Evolutionary conservation across 78 protist species (phyloP).

Genomic region (Speleostelium caveatum): DNA sequence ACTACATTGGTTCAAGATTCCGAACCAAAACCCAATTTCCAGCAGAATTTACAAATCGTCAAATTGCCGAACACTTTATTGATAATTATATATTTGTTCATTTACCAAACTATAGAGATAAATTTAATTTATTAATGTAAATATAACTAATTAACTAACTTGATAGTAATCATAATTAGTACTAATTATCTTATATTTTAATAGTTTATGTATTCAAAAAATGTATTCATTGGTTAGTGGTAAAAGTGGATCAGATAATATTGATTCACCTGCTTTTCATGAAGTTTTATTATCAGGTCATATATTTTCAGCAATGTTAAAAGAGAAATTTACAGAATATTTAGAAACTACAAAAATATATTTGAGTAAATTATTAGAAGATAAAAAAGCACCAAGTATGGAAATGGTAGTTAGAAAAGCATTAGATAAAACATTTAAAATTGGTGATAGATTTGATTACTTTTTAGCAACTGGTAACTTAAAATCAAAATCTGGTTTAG

Average conservation of each 20-base stretch:
- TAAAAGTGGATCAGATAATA: slow-evolving; percentile 77
- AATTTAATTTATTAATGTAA: slow-evolving; percentile 89
- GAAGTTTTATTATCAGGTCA: slow-evolving; percentile 93
- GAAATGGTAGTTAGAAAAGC: slow-evolving; percentile 21
- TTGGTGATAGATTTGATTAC: slow-evolving; percentile 70
- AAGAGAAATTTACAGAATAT: slow-evolving; percentile 71
- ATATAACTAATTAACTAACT: slow-evolving; percentile 7
- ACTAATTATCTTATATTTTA: neutral
- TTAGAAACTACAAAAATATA: slow-evolving; percentile 12
- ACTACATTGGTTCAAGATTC: slow-evolving; percentile 84
- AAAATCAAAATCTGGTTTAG: slow-evolving; percentile 88
- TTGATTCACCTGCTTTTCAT: slow-evolving; percentile 91
- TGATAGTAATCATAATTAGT: neutral
- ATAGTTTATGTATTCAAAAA: slow-evolving; percentile 74
- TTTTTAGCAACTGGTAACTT: slow-evolving; percentile 96
- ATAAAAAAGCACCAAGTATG: neutral
- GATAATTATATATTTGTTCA: slow-evolving; percentile 87
- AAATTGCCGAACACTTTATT: slow-evolving; percentile 83
- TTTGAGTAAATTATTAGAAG: neutral
- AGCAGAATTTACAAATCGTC: slow-evolving; percentile 20
- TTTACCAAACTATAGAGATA: slow-evolving; percentile 81
- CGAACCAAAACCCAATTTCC: slow-evolving; percentile 35
- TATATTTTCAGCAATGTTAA: slow-evolving; percentile 64
- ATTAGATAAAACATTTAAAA: slow-evolving; percentile 20
- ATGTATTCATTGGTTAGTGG: slow-evolving; percentile 89